phyloP scores from a whole-genome alignment of 768 basidiomycete species.

The Mycena polygramma region DNA sequence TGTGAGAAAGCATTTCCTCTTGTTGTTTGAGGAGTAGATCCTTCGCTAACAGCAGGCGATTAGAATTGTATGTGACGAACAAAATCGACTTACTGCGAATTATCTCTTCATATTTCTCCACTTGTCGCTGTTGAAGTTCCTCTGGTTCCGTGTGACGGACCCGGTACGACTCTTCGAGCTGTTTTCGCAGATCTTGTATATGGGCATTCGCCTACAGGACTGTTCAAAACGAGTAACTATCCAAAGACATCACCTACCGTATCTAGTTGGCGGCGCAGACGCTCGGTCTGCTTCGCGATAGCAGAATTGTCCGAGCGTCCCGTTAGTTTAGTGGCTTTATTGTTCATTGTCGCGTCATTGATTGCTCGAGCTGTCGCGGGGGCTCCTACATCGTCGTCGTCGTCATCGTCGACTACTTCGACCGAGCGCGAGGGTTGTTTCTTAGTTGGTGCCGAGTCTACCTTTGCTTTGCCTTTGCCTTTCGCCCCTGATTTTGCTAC shows the following conservation, averaged over 20 bases:
- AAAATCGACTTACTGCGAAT: conserved; percentile 59
- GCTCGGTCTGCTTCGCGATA: conserved; percentile 17
- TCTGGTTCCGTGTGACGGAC: conserved; percentile 78
- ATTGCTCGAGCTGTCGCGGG: conserved; percentile 21
- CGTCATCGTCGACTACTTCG: conserved; percentile 29
- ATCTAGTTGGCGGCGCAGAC: conserved; percentile 20
- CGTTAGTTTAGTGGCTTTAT: conserved; percentile 10
- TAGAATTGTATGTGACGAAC: neutral
- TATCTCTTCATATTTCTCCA: conserved; percentile 63
- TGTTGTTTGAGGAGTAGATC: conserved; percentile 69
- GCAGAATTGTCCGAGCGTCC: conserved; percentile 9
- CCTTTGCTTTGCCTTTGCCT: conserved; percentile 33
- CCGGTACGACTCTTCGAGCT: conserved; percentile 70
- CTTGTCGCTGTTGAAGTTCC: conserved; percentile 60
- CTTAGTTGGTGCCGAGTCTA: conserved; percentile 21
- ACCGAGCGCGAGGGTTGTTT: conserved; percentile 14
- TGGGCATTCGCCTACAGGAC: conserved; percentile 55
- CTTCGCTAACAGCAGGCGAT: conserved; percentile 58
- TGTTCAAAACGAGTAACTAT: neutral
- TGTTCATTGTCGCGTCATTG: conserved; percentile 24
- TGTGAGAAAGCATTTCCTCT: conserved; percentile 63
- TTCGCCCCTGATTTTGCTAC: conserved; percentile 26
- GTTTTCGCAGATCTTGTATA: conserved; percentile 60
- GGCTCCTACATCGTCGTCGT: conserved; percentile 33
- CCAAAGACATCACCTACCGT: neutral